Evolutionary conservation across 495 filamentous ascomycete species (phyloP).

Genomic region (Barbatosphaeria neglecta): DNA sequence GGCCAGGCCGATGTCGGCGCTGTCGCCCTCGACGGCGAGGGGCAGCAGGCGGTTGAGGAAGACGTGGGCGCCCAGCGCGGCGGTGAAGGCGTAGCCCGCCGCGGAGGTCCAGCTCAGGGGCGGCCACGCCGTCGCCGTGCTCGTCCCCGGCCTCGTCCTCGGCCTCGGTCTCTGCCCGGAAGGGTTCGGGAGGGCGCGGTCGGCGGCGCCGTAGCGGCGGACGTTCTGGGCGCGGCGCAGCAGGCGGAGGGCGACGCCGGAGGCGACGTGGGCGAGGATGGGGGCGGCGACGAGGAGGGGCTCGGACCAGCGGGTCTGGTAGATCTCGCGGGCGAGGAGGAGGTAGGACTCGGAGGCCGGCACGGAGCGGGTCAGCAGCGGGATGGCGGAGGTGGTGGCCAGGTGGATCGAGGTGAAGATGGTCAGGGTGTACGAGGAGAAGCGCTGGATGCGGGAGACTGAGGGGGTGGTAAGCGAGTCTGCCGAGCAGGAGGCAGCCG

Average conservation of each 20-base stretch:
- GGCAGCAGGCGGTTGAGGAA: slow-evolving; percentile 63
- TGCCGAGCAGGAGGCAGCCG: too few relatives aligned
- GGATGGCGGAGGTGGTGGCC: slow-evolving; percentile 66
- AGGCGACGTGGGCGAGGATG: slow-evolving; percentile 44
- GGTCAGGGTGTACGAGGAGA: slow-evolving; percentile 78
- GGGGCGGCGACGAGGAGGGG: slow-evolving; percentile 51
- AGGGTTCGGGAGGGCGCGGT: slow-evolving; percentile 27
- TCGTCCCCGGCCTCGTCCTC: slow-evolving; percentile 2
- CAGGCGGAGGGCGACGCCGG: slow-evolving; percentile 65
- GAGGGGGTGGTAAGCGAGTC: slow-evolving; percentile 1
- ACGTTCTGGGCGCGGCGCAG: slow-evolving; percentile 56
- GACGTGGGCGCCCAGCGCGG: slow-evolving; percentile 54
- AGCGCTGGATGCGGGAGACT: slow-evolving; percentile 75
- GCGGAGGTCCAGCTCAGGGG: slow-evolving; percentile 49
- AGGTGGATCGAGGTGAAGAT: slow-evolving; percentile 69
- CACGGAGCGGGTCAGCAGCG: slow-evolving; percentile 45
- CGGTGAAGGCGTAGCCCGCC: slow-evolving; percentile 55
- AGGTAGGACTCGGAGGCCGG: slow-evolving; percentile 50
- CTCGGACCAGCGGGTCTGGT: slow-evolving; percentile 65
- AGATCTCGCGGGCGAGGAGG: slow-evolving; percentile 58
- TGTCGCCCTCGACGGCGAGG: slow-evolving; percentile 65
- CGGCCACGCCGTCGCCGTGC: slow-evolving; percentile 50
- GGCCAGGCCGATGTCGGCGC: slow-evolving; percentile 64
- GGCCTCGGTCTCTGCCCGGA: slow-evolving; percentile 8
- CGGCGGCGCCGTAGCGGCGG: slow-evolving; percentile 51